Evolutionary conservation across 2,329 filamentous ascomycete species (phyloP).

Genomic region (Monosporascus sp.): DNA sequence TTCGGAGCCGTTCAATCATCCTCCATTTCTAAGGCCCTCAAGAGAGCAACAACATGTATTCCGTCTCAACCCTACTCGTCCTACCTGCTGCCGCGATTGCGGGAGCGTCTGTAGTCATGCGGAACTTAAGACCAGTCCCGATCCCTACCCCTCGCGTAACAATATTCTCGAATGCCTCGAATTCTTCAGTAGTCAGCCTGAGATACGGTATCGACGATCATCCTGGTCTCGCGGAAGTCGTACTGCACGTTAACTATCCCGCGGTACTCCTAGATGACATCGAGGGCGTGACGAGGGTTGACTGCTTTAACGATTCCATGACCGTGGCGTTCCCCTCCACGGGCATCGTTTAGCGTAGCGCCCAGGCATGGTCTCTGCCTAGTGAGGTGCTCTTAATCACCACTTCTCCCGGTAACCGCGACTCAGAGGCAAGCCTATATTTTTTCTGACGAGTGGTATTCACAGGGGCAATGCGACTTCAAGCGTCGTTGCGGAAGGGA

Average conservation of each 20-base stretch:
- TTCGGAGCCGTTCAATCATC: neutral
- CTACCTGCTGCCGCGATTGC: neutral
- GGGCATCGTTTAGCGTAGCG: slow-evolving; percentile 8
- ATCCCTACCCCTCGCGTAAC: too few species aligned
- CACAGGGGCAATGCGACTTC: slow-evolving; percentile 19
- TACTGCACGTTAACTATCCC: slow-evolving; percentile 12
- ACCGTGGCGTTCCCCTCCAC: slow-evolving; percentile 22
- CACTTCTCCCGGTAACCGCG: slow-evolving; percentile 36
- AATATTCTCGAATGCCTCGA: neutral
- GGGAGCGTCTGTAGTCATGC: neutral
- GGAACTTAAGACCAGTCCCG: neutral
- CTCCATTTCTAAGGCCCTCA: neutral
- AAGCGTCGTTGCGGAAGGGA: slow-evolving; percentile 25
- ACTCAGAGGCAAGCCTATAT: slow-evolving; percentile 33
- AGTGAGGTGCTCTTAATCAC: slow-evolving; percentile 32
- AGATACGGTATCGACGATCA: neutral
- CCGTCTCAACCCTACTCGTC: neutral
- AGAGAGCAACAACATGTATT: slow-evolving; percentile 8
- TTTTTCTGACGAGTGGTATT: slow-evolving; percentile 29
- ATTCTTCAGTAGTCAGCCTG: neutral
- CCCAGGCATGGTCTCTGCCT: slow-evolving; percentile 16
- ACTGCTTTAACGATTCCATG: slow-evolving; percentile 20
- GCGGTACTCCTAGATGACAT: slow-evolving; percentile 28
- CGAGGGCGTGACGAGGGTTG: slow-evolving; percentile 21
- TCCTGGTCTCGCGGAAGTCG: slow-evolving; percentile 13